phyloP scores from a whole-genome alignment of 768 basidiomycete species.

The Hygrophoropsis aurantiaca region DNA sequence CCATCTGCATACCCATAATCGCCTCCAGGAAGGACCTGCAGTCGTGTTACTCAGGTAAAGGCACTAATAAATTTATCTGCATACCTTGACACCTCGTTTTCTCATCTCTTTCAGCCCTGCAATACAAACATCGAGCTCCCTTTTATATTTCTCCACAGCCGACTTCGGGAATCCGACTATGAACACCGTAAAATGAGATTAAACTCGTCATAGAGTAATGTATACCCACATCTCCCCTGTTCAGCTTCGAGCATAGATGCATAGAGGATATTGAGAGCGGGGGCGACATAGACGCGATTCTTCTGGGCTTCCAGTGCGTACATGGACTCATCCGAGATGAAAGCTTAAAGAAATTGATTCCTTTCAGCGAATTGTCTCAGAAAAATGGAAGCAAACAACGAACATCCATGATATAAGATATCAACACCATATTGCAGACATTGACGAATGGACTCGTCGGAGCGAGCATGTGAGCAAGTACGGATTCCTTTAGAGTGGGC shows the following conservation, averaged over 20 bases:
- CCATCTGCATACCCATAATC: conserved; percentile 31
- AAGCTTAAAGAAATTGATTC: conserved; percentile 23
- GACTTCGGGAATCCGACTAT: conserved; percentile 20
- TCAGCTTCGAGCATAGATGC: conserved; percentile 24
- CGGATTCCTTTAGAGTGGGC: conserved; percentile 36
- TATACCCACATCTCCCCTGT: conserved; percentile 20
- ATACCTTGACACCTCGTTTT: conserved; percentile 29
- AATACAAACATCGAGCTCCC: conserved; percentile 33
- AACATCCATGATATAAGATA: conserved; percentile 28
- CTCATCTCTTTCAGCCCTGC: conserved; percentile 37
- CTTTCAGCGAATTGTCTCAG: neutral
- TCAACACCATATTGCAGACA: conserved; percentile 37
- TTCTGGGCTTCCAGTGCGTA: conserved; percentile 35
- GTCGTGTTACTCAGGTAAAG: neutral
- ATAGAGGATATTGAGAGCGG: conserved; percentile 30
- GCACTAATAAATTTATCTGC: neutral
- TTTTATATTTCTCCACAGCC: conserved; percentile 18
- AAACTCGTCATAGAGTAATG: neutral
- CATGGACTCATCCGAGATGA: conserved; percentile 37
- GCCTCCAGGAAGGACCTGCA: conserved; percentile 32
- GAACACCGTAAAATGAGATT: neutral
- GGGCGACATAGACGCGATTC: conserved; percentile 31
- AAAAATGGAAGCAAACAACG: neutral
- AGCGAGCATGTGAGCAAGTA: conserved; percentile 37
- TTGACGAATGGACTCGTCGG: conserved; percentile 32